Base-by-base conservation (phyloP, 1,284 basidiomycete species). In the Melampsora larici-populina region DNA sequence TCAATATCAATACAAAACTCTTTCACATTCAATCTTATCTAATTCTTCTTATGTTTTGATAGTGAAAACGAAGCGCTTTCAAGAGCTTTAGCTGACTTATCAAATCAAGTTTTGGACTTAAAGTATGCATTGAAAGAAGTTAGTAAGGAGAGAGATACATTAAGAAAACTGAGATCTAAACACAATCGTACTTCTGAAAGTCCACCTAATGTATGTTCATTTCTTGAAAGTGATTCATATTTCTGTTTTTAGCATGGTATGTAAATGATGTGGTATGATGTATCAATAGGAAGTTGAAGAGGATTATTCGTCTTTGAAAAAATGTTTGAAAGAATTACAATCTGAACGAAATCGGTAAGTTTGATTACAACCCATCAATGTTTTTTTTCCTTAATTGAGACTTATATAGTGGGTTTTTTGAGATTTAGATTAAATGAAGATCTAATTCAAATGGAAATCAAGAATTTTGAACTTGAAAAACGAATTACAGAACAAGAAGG, bases 51-150 rank as follows among this genome's bases (percentile, higher is more conserved):
- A 67, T 24, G 13, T 1, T 7, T 24, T 43, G 11, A 21, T 33
- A 69, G 67, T 29, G 74, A 77, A 11, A 55, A 77, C 40, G 51
- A 64, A 48, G 74, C 74, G 2, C 40, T 77, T 13, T 77, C 66
- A 40, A 67, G 74, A 63, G 66, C 67, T 40, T 43, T 77, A 31
- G 49, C 49, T 5, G 74, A 77, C 21, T 58, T 77, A 46, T 69
- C 66, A 8, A 69, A 77, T 21, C 74, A 77, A 33, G 67, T 77
- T 17, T 33, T 60, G 9, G 43, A 77, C n/a, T 51, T 77, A 8
- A 77, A 70, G 48, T 51, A 48, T 8, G 66, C 66, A 3, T 49
- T 77, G 74, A 77, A 77, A 70, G 74, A 70, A 40, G 74, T 63
- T 1, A 49, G 55, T 46, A 18, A 46, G 55, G 74, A 77, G n/a